A percentile compares a stretch with the other conserved stretches of the same genome.
Conservation (phyloP, 1,284 basidiomycete genomes). For the Naganishia cerealis region DNA sequence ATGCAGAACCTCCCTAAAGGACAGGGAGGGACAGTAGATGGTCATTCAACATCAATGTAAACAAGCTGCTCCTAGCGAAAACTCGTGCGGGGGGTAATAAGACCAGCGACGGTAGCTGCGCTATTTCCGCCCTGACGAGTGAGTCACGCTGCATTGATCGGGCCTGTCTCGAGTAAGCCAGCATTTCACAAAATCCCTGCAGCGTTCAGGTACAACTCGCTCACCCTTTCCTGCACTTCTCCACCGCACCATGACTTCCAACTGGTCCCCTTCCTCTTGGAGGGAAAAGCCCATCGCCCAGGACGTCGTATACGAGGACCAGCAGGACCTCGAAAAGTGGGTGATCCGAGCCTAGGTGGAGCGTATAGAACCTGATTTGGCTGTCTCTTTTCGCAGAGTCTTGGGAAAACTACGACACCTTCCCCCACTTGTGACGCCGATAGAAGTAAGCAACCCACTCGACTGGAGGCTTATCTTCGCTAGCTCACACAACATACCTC, state of each 20-base stretch:
- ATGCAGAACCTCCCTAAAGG: background rate
- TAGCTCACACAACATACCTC: background rate
- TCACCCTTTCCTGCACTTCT: background rate
- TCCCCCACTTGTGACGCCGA: conserved; percentile 83
- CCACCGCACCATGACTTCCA: conserved; percentile 1
- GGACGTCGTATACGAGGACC: conserved; percentile 54
- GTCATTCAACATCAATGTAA: conserved; percentile 1
- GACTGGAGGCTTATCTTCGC: background rate
- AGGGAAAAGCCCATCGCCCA: conserved; percentile 65
- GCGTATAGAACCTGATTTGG: background rate
- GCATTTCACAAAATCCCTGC: background rate
- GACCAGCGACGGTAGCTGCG: background rate
- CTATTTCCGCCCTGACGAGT: background rate
- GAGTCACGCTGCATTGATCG: background rate
- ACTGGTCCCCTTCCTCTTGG: conserved; percentile 64
- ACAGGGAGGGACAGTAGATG: background rate
- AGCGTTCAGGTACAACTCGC: background rate
- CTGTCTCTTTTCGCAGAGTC: conserved; percentile 59
- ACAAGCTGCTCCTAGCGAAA: background rate
- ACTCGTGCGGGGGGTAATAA: background rate
- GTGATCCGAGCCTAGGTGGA: background rate
- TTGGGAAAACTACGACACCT: conserved; percentile 71
- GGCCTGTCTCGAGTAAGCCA: background rate
- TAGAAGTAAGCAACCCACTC: conserved; percentile 65
- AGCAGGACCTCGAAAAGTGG: conserved; percentile 47